These are phyloP conservation scores for Cutaneotrichosporon sp. DNA, from an alignment of 1,284 basidiomycete species.

Conservation along the genomic window DNA sequence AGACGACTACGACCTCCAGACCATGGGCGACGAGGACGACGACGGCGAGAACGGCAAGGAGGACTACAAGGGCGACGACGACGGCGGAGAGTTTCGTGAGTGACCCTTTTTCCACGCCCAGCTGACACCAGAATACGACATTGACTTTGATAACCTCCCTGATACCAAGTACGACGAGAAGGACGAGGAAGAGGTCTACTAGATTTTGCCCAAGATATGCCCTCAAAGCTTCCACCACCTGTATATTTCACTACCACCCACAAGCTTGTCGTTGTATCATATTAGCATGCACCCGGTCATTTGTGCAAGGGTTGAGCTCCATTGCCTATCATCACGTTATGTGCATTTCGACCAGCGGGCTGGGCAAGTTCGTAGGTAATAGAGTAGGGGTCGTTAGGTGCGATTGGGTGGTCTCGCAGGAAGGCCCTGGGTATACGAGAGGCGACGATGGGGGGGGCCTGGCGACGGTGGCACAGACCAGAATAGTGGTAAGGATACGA, in stretches of 20 bases:
- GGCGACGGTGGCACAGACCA: neutral
- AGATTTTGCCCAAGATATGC: too few relatives aligned
- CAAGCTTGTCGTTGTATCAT: neutral
- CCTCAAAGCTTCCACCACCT: too few relatives aligned
- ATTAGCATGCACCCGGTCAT: neutral
- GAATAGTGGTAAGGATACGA: neutral
- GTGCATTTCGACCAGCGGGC: slow-evolving; percentile 22
- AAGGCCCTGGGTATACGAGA: slow-evolving; percentile 17
- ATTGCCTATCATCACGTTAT: slow-evolving; percentile 18
- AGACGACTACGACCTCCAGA: slow-evolving; percentile 17
- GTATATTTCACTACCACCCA: too few relatives aligned
- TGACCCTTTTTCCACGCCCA: neutral
- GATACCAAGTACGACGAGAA: slow-evolving; percentile 7
- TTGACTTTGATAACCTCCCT: neutral
- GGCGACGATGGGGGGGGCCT: slow-evolving; percentile 1
- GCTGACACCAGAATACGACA: neutral
- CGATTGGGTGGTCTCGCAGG: slow-evolving; percentile 17
- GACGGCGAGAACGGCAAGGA: slow-evolving; percentile 11
- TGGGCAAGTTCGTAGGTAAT: slow-evolving; percentile 21
- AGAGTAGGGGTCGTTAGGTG: slow-evolving; percentile 18
- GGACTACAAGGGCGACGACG: slow-evolving; percentile 11
- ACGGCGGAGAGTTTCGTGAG: slow-evolving; percentile 1
- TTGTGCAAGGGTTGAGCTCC: neutral
- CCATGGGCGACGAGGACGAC: slow-evolving; percentile 25
- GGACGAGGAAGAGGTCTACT: slow-evolving; percentile 4